Conservation (phyloP, 1,139 yeast species). For the Geotrichum bryndzae region DNA sequence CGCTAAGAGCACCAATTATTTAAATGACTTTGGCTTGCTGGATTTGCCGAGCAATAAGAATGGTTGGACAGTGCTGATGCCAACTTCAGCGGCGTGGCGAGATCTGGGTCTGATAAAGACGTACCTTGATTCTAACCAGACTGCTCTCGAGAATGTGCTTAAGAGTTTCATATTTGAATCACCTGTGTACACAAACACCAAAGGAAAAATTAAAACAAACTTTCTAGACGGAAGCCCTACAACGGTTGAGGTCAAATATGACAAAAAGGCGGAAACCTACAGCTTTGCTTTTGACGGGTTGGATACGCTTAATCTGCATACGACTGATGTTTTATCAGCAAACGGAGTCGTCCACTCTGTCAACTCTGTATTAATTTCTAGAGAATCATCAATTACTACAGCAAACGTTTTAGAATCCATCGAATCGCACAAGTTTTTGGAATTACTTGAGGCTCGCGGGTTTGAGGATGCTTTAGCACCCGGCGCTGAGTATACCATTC, state of each 20-base stretch:
- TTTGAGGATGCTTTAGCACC: slow-evolving; percentile 34
- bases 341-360: slow-evolving; percentile 84
- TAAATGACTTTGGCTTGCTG: slow-evolving; percentile 45
- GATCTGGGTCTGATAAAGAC: slow-evolving; percentile 54
- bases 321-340: slow-evolving; percentile 65
- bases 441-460: slow-evolving; percentile 42
- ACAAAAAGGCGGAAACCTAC: background rate
- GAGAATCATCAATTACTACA: slow-evolving; percentile 48
- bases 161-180: slow-evolving; percentile 57
- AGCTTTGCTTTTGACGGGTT: background rate
- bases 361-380: slow-evolving; percentile 53
- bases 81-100: slow-evolving; percentile 74
- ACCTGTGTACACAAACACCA: slow-evolving; percentile 61
- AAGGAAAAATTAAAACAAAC: slow-evolving; percentile 24
- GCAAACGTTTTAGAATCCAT: slow-evolving; percentile 51
- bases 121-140: slow-evolving; percentile 50
- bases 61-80: slow-evolving; percentile 64
- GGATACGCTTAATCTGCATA: slow-evolving; percentile 28
- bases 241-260: slow-evolving; percentile 28
- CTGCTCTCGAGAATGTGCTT: slow-evolving; percentile 48
- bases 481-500: slow-evolving; percentile 48
- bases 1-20: slow-evolving; percentile 46
- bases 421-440: slow-evolving; percentile 40
- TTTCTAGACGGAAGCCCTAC: slow-evolving; percentile 36
- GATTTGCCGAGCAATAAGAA: slow-evolving; percentile 48